Conservation (phyloP, 2,329 filamentous ascomycete genomes). For the Claviceps cyperi region DNA sequence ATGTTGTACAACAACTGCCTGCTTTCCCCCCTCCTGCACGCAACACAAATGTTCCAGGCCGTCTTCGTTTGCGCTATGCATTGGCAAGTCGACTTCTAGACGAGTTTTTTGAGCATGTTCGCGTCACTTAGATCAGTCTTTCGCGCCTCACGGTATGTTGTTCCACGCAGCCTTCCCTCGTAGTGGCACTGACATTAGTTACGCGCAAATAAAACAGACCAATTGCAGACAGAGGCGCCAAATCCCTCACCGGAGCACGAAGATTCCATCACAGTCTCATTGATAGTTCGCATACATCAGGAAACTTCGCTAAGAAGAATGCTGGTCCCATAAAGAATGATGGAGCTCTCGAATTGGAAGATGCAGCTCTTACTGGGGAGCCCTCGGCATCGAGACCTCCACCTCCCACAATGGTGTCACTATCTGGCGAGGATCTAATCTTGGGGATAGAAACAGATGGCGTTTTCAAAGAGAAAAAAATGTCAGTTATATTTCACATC, state of each 20-base stretch:
- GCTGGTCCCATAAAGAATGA: too few relatives aligned
- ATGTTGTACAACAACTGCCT: too few relatives aligned
- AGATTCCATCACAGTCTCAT: neutral
- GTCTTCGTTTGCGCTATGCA: too few relatives aligned
- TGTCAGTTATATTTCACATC: conserved; percentile 4
- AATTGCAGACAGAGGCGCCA: conserved; percentile 4
- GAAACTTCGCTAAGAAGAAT: too few relatives aligned
- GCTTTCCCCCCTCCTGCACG: too few relatives aligned
- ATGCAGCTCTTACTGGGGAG: too few relatives aligned
- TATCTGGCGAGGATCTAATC: conserved; percentile 1
- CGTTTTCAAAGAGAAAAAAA: neutral
- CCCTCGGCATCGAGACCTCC: too few relatives aligned
- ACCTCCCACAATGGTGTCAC: too few relatives aligned
- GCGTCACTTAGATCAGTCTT: neutral
- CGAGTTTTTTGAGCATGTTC: neutral
- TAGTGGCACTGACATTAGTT: neutral
- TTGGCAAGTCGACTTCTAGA: neutral
- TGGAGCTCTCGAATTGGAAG: too few relatives aligned
- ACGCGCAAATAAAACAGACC: neutral
- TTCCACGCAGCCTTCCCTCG: neutral
- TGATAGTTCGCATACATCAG: neutral
- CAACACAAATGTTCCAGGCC: too few relatives aligned
- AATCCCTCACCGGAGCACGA: conserved; percentile 1
- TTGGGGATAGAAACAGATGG: conserved; percentile 1
- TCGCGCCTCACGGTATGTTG: conserved; percentile 2